Evolutionary conservation across 2,329 filamentous ascomycete genomes (phyloP), one percentile per base, ranked within the genome.

Genomic region (Colletotrichum sp.): DNA sequence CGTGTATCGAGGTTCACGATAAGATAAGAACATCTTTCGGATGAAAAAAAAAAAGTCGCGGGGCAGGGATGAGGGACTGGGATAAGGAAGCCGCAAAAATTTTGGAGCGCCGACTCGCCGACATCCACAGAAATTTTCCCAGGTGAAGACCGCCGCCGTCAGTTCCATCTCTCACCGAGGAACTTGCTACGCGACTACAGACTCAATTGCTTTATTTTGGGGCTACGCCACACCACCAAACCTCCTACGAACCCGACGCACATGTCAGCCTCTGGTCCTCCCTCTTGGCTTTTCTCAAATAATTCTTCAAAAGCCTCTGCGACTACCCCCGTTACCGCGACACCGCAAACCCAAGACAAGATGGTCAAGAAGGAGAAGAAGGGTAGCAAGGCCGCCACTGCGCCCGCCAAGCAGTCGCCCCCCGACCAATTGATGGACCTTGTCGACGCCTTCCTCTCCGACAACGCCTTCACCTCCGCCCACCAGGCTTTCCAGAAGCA

Each of bases 391-490:
- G 65, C 73, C 36, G 30, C 80, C 56, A 38, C 73, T 65, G 71
- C 78, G 34, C 71, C 78, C 60, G 75, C 77, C 52, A 64, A 78
- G 32, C 74, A 83, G 32, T 82, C 86, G 62, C 88, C 91, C 30
- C 89, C 93, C 6, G 83, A 89, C 32, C 89, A 94, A 83, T 86
- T 96, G 43, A 86, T 96, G 81, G 90, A 92, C 76, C 86, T 95
- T 18, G 89, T 96, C 79, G 91, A 91, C 77, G 84, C 85, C 26
- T 96, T 95, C 83, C 88, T 96, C 66, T 88, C 89, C 56, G 89
- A 93, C 61, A 89, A 94, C 82, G 90, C 91, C n/a, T 94, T 94
- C 80, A 83, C 88, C 64, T 87, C 88, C 74, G 91, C 94, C 61
- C 90, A 90, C 80, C 86, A 88, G 75, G 89, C 91, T 7, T 93